Evolutionary conservation across 2,329 filamentous ascomycete genomes (phyloP), one percentile per base, ranked within the genome.

Genomic region (Pezicula rhizophila): DNA sequence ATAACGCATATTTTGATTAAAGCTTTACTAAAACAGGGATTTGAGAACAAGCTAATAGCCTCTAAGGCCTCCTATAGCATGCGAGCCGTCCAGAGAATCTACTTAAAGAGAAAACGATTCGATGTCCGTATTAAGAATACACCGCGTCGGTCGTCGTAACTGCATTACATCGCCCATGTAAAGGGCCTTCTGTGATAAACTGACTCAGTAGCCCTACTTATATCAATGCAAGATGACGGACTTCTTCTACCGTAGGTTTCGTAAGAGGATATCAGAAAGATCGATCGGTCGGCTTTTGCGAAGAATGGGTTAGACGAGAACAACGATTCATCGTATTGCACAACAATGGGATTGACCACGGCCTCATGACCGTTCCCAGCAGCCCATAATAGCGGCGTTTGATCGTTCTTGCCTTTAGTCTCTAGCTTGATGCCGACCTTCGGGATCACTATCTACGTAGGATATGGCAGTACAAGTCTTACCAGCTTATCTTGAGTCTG

Each of bases 211-310:
- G 46, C 63, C 63, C 8, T 56, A 54, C 26, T 48, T 62, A 34
- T 62, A 62, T 51, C 53, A 58, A 46, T 58, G 59, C 31, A 50
- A 61, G 49, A 66, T 59, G 55, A 58, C 49, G 37, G 53, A 62
- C 18, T 64, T 63, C 50, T 46, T 66, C 48, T 53, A 49, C 47
- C 38, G 42, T 37, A 28, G 40, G 37, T 51, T 42, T 47, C 39
- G 42, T 55, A 51, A 43, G 46, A 48, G 18, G 34, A 46, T 42
- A 39, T 45, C 42, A 17, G 48, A 50, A n/a, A n/a, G n/a, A n/a
- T n/a, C n/a, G n/a, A n/a, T n/a, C n/a, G n/a, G n/a, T n/a, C n/a
- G n/a, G n/a, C n/a, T n/a, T n/a, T n/a, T n/a, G n/a, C n/a, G n/a
- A n/a, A n/a, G n/a, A n/a, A n/a, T n/a, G n/a, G n/a, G n/a, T n/a